phyloP scores from a whole-genome alignment of 805 yeast genomes.

The Yarrowia sp. region DNA sequence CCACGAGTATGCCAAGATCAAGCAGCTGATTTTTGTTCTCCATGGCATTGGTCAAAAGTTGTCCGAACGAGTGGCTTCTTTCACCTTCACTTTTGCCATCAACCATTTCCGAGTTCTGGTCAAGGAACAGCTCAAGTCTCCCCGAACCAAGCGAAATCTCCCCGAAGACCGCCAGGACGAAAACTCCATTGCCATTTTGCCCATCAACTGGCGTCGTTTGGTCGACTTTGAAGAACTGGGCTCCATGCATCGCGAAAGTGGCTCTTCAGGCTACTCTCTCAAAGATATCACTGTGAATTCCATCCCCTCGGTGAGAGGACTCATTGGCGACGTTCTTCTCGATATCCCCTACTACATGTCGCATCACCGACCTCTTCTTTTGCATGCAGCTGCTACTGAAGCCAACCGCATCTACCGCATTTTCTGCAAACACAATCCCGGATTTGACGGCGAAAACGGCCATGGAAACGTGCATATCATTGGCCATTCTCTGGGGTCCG shows the following conservation, averaged over 20 bases:
- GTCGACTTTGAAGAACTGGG: conserved; percentile 51
- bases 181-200: conserved; percentile 56
- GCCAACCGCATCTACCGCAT: conserved; percentile 71
- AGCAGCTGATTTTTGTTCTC: conserved; percentile 76
- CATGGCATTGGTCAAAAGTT: conserved; percentile 96
- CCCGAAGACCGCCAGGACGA: conserved; percentile 40
- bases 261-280: conserved; percentile 58
- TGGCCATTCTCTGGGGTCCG: conserved; percentile 93
- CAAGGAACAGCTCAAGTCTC: conserved; percentile 44
- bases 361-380: conserved; percentile 66
- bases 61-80: conserved; percentile 77
- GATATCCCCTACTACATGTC: conserved; percentile 85
- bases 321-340: conserved; percentile 83
- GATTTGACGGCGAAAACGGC: conserved; percentile 52
- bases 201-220: conserved; percentile 89
- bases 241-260: conserved; percentile 18
- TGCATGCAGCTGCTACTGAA: conserved; percentile 70
- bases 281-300: conserved; percentile 79
- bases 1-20: conserved; percentile 52
- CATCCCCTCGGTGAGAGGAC: conserved; percentile 72
- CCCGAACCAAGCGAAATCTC: conserved; percentile 42
- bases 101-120: conserved; percentile 51
- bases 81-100: conserved; percentile 81
- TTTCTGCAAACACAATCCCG: conserved; percentile 71
- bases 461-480: conserved; percentile 72